Evolutionary conservation across 2,329 filamentous ascomycete species (phyloP).

Genomic region (Hirsutella thompsonii): DNA sequence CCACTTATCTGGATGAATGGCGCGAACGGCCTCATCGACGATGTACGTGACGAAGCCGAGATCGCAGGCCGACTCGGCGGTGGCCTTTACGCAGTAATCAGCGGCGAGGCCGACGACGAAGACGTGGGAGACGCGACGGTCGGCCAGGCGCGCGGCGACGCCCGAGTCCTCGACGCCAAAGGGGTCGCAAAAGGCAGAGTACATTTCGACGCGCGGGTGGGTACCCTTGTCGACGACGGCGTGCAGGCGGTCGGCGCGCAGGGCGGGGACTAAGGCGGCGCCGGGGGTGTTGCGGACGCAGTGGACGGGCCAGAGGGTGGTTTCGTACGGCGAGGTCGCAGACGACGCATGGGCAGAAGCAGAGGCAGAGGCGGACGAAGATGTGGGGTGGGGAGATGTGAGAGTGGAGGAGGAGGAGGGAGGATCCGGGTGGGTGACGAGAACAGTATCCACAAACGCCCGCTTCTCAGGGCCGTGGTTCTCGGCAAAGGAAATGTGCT

Average conservation of each 20-base stretch:
- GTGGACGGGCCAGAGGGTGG: constrained; percentile 79
- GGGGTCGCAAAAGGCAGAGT: constrained; percentile 78
- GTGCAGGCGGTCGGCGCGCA: constrained; percentile 49
- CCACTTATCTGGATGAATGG: constrained; percentile 55
- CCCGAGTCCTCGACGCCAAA: constrained; percentile 55
- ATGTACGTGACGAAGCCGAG: constrained; percentile 70
- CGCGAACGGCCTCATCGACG: constrained; percentile 63
- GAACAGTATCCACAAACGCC: constrained; percentile 53
- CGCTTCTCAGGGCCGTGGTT: constrained; percentile 54
- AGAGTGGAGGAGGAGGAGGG: too few relatives aligned
- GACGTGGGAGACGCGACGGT: constrained; percentile 56
- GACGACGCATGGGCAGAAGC: too few relatives aligned
- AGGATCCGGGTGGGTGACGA: constrained; percentile 58
- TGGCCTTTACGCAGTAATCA: constrained; percentile 80
- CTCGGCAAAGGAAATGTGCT: constrained; percentile 79
- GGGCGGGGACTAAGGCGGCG: constrained; percentile 58
- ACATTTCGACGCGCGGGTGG: constrained; percentile 73
- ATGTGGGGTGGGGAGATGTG: too few relatives aligned
- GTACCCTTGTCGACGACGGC: constrained; percentile 65
- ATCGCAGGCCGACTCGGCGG: constrained; percentile 62
- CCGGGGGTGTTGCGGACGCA: constrained; percentile 68
- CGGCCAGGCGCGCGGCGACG: constrained; percentile 44
- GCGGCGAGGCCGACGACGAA: constrained; percentile 77
- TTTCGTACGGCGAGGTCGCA: constrained; percentile 51
- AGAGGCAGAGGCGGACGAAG: too few relatives aligned